Conservation (phyloP, 495 filamentous ascomycete genomes). For the Lindgomyces ingoldianus region DNA sequence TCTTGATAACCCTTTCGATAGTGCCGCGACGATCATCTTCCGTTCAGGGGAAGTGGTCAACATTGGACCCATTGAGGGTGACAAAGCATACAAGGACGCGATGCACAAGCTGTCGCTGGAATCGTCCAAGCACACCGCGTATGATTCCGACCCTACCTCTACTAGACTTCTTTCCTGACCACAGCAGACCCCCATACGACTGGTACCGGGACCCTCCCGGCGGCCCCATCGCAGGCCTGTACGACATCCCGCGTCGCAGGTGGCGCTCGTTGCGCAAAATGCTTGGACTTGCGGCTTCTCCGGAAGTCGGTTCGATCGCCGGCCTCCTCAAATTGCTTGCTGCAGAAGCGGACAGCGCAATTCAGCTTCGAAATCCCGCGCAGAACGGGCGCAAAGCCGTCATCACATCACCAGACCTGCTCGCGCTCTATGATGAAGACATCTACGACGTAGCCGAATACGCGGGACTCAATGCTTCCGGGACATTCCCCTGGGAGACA, state of each 20-base stretch:
- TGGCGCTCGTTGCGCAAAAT: neutral
- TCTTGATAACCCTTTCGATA: neutral
- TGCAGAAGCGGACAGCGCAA: neutral
- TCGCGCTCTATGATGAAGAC: slow-evolving; percentile 5
- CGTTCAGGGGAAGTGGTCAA: neutral
- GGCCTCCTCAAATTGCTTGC: neutral
- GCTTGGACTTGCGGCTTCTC: neutral
- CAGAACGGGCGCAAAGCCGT: neutral
- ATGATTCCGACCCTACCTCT: neutral
- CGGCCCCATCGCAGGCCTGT: neutral
- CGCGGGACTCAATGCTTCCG: neutral
- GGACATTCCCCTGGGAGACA: neutral
- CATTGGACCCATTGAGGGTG: neutral
- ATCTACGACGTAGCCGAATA: slow-evolving; percentile 2
- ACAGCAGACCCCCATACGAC: neutral
- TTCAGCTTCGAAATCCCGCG: neutral
- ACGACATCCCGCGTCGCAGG: neutral
- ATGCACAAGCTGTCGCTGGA: slow-evolving; percentile 1
- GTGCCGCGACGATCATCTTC: slow-evolving; percentile 2
- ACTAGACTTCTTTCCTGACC: neutral
- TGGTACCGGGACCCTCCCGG: neutral
- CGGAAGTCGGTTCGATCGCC: neutral
- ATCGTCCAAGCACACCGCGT: slow-evolving; percentile 1
- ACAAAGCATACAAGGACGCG: neutral
- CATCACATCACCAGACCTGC: neutral